Evolutionary conservation across 345 rosid genomes (phyloP).

Genomic region (Limnanthes douglasii): DNA sequence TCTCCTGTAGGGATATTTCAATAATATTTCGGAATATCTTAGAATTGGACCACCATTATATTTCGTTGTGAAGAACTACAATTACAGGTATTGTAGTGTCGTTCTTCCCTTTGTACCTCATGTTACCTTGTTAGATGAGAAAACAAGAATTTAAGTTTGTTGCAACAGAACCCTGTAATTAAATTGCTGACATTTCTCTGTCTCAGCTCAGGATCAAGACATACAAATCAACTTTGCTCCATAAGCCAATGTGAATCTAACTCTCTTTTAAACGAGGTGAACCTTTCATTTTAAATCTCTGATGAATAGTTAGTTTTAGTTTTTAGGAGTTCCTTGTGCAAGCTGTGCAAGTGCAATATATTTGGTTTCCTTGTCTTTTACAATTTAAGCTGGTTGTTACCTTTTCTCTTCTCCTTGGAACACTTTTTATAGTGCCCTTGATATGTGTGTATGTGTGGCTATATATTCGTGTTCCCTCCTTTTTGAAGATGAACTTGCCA

Average conservation of each 20-base stretch:
- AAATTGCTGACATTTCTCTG: constrained; percentile 13
- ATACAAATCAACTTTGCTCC: constrained; percentile 86
- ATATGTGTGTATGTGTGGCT: too few species aligned
- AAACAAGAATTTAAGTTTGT: constrained; percentile 3
- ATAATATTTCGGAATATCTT: constrained; percentile 59
- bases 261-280: constrained; percentile 88
- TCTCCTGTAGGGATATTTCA: constrained; percentile 68
- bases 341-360: not conserved
- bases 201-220: constrained; percentile 82
- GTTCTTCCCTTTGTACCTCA: constrained; percentile 3
- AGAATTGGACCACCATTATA: constrained; percentile 92
- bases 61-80: constrained; percentile 85
- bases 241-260: constrained; percentile 80
- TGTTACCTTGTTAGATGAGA: not conserved
- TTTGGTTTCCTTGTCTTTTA: not conserved
- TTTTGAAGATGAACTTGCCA: too few species aligned
- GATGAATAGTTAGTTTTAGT: not conserved
- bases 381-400: too few species aligned
- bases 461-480: too few species aligned
- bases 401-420: too few species aligned
- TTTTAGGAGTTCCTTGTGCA: too few species aligned
- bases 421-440: too few species aligned
- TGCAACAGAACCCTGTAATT: constrained; percentile 12
- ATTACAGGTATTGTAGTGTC: constrained; percentile 51
- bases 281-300: not conserved